These are phyloP conservation scores for Aspergillus wentii DNA, from an alignment of 495 filamentous ascomycete genomes.

Conservation along the genomic window DNA sequence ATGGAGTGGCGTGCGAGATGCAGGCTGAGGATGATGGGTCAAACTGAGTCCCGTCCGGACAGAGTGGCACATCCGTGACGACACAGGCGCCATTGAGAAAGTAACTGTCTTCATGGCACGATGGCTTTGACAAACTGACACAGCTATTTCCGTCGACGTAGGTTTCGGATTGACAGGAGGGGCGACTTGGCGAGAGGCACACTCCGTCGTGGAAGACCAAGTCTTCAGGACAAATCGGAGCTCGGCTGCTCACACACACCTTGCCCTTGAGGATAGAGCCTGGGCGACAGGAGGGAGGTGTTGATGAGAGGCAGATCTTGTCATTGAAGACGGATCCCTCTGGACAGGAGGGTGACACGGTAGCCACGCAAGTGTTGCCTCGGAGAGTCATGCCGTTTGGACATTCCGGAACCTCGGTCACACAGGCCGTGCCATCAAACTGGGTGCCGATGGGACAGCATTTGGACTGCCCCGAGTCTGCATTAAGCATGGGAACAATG, in stretches of 20 bases:
- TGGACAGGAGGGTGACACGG: conserved; percentile 1
- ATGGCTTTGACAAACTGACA: not conserved
- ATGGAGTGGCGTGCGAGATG: not conserved
- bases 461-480: too few relatives aligned
- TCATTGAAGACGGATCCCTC: not conserved
- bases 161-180: not conserved
- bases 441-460: too few relatives aligned
- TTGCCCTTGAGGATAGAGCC: not conserved
- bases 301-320: not conserved
- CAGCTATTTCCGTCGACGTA: conserved; percentile 1
- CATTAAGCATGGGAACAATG: too few relatives aligned
- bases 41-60: not conserved
- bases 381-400: not conserved
- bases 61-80: not conserved
- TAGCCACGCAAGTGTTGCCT: conserved; percentile 1
- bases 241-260: not conserved
- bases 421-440: conserved; percentile 5
- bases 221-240: conserved; percentile 1
- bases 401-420: not conserved
- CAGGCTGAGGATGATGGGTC: not conserved
- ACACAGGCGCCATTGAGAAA: not conserved
- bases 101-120: not conserved
- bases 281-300: conserved; percentile 1
- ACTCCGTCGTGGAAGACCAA: not conserved
- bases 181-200: not conserved